These are phyloP conservation scores for Chlorella sorokiniana DNA, from an alignment of 139 green algal genomes.

Conservation along the genomic window DNA sequence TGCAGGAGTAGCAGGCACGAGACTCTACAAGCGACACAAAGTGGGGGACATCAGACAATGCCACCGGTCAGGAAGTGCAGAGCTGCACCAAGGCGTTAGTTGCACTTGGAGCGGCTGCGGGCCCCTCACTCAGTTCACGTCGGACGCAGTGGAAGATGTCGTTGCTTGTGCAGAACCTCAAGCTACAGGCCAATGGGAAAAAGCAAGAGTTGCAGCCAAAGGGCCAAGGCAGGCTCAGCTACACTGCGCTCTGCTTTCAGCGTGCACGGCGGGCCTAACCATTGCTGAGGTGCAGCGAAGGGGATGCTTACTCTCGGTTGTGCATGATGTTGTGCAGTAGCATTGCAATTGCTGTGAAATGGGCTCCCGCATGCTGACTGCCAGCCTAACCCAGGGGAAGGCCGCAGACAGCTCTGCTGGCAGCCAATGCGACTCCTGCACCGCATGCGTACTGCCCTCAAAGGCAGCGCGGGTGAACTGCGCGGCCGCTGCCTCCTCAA, in stretches of 20 bases:
- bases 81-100: too few relatives aligned
- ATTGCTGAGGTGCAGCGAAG: background rate
- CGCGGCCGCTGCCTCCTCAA: background rate
- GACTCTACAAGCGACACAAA: background rate
- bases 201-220: background rate
- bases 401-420: background rate
- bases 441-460: constrained; percentile 17
- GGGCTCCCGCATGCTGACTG: constrained; percentile 18
- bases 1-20: background rate
- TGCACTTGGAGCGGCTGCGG: too few relatives aligned
- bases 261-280: too few relatives aligned
- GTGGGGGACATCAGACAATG: too few relatives aligned
- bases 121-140: background rate
- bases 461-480: constrained; percentile 13
- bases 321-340: constrained; percentile 18
- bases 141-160: background rate
- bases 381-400: constrained; percentile 11
- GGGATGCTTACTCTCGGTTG: constrained; percentile 3
- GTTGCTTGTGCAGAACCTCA: background rate
- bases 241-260: too few relatives aligned
- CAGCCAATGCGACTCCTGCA: constrained; percentile 12
- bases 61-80: too few relatives aligned
- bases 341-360: constrained; percentile 26
- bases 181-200: background rate
- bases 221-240: background rate